Base-by-base conservation (phyloP, 306 rosid species). In the Vigna angularis region DNA sequence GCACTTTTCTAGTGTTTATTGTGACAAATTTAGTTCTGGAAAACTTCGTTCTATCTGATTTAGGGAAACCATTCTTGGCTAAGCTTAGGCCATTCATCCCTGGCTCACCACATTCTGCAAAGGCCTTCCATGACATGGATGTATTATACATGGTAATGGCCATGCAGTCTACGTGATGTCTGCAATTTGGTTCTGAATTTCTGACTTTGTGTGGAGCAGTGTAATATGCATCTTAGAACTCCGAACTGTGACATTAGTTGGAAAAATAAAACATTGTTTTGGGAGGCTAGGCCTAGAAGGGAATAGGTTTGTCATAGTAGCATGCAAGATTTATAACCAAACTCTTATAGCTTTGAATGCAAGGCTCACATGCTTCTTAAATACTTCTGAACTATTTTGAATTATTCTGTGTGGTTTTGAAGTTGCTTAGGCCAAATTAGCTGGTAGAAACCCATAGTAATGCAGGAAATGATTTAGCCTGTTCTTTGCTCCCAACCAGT, bases 21-120 rank as follows among this genome's bases (percentile, higher is more conserved):
- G 87, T 74, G 58, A 56, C 59, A 15, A 77, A 64, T 83, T 83
- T 77, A 24, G 18, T 82, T 34, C 66, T 20, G 26, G 32, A 70
- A 62, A 36, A 70, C 18, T 77, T 10, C 80, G 26, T 83, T 64
- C 20, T 17, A 66, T 84, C 73, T 82, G 93, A 93, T 85, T 55
- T 55, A 70, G 73, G 86, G 79, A 64, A 89, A 14, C 82, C 93
- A 86, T 89, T 72, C 89, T 85, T 91, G 97, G 97, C 92, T 91
- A 7, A 52, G 50, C 73, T 72, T 12, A 56, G 73, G 86, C 85
- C 55, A 89, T 12, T 86, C 93, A 86, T 89, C 74, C 91, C 84
- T 91, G 97, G 97, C 93, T 91, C 89, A 75, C 16, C 74, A 30
- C 45, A 61, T 70, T 83, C 75, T 78, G 74, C 61, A 48, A 32